These are phyloP conservation scores for Sphagnum tenellum DNA, from an alignment of 225 moss, liverwort and hornwort genomes.

Conservation along the genomic window DNA sequence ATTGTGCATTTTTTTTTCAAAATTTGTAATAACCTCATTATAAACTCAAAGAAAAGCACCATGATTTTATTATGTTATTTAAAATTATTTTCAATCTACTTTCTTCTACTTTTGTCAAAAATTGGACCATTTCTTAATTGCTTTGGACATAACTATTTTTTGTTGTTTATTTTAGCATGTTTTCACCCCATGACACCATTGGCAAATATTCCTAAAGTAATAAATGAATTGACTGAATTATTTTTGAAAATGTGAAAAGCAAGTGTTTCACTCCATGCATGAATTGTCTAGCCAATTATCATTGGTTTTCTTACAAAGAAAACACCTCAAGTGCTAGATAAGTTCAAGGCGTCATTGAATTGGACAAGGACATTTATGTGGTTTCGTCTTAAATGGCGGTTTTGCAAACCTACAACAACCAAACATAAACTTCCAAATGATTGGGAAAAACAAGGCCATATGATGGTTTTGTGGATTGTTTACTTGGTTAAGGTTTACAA, in stretches of 20 bases:
- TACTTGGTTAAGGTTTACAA: neutral
- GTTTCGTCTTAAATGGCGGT: neutral
- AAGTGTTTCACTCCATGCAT: neutral
- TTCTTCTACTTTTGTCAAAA: too few species aligned
- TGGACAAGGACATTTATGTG: slow-evolving; percentile 1
- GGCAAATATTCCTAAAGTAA: neutral
- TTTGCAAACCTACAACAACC: neutral
- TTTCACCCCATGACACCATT: neutral
- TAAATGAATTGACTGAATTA: neutral
- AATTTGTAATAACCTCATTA: too few species aligned
- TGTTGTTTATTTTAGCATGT: too few species aligned
- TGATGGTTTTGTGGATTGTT: neutral
- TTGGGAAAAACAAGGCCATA: neutral
- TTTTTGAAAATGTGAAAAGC: neutral
- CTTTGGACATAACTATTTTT: too few species aligned
- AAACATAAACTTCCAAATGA: neutral
- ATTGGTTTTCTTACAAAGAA: neutral
- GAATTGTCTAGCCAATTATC: neutral
- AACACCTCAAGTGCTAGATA: neutral
- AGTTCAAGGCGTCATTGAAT: slow-evolving; percentile 1
- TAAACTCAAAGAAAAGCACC: too few species aligned
- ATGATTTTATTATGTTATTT: too few species aligned
- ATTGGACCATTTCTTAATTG: too few species aligned
- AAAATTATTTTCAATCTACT: too few species aligned
- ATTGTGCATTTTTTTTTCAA: too few species aligned